These are phyloP conservation scores for Thelephora terrestris DNA, from an alignment of 1,284 basidiomycete species.

Conservation along the genomic window DNA sequence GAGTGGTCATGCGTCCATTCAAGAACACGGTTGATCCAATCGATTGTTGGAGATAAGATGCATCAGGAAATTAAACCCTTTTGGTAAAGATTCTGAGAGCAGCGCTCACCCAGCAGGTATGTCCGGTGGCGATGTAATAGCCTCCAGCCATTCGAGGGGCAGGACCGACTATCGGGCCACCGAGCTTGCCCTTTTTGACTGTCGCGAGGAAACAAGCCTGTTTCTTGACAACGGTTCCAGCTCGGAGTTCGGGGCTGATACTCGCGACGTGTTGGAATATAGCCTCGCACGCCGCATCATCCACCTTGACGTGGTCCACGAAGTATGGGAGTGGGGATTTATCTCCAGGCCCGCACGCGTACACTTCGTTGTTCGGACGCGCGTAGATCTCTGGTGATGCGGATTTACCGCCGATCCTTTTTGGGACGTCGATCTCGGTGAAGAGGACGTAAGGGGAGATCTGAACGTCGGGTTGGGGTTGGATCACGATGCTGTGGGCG, in stretches of 20 bases:
- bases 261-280: conserved; percentile 43
- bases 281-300: conserved; percentile 41
- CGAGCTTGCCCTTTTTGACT: conserved; percentile 27
- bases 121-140: conserved; percentile 53
- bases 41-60: too few relatives aligned
- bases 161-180: conserved; percentile 54
- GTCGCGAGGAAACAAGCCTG: conserved; percentile 64
- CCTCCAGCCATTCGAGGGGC: conserved; percentile 38
- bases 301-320: conserved; percentile 53
- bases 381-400: conserved; percentile 59
- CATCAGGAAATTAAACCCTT: too few relatives aligned
- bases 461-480: conserved; percentile 26
- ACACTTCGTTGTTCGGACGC: conserved; percentile 57
- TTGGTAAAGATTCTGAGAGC: too few relatives aligned
- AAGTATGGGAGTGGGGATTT: conserved; percentile 43
- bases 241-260: conserved; percentile 45
- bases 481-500: conserved; percentile 59
- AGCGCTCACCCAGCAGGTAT: conserved; percentile 40
- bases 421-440: conserved; percentile 41
- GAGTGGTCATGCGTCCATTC: too few relatives aligned
- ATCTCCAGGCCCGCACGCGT: conserved; percentile 62
- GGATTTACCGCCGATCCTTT: background rate
- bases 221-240: conserved; percentile 37
- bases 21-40: too few relatives aligned
- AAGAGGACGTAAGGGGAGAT: conserved; percentile 59